These are phyloP conservation scores for Aspergillus ruber DNA, from an alignment of 2,329 filamentous ascomycete genomes.

Conservation along the genomic window DNA sequence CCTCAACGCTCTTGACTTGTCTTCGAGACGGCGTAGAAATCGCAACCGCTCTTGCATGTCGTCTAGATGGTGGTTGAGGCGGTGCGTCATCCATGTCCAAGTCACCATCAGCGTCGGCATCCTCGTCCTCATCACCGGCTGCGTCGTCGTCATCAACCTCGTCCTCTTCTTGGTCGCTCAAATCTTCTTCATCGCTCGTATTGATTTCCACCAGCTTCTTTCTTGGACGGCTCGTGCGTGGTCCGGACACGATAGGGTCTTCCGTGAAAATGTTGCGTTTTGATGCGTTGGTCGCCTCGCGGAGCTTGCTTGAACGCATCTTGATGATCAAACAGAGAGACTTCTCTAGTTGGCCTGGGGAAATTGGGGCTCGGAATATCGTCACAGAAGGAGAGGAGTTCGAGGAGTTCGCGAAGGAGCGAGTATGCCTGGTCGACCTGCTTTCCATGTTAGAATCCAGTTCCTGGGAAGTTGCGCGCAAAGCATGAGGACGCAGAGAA, in stretches of 20 bases:
- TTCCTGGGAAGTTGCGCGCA: constrained; percentile 20
- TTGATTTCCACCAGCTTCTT: constrained; percentile 41
- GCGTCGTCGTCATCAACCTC: constrained; percentile 34
- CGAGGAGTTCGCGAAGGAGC: constrained; percentile 18
- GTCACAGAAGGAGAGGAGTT: constrained; percentile 27
- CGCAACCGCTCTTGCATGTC: constrained; percentile 31
- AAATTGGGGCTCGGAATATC: constrained; percentile 29
- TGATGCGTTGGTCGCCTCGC: constrained; percentile 37
- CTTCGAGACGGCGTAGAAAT: constrained; percentile 25
- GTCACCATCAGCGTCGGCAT: constrained; percentile 30
- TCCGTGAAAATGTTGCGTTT: constrained; percentile 42
- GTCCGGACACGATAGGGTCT: constrained; percentile 40
- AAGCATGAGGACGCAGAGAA: constrained; percentile 31
- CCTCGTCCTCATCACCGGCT: constrained; percentile 27
- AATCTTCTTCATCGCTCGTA: constrained; percentile 44
- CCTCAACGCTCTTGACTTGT: constrained; percentile 39
- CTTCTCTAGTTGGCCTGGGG: constrained; percentile 31
- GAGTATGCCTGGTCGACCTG: constrained; percentile 33
- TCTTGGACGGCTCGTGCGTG: constrained; percentile 40
- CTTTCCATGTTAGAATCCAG: constrained; percentile 29
- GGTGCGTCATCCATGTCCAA: constrained; percentile 43
- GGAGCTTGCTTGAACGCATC: constrained; percentile 45
- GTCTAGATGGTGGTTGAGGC: constrained; percentile 32
- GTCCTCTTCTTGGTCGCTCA: constrained; percentile 40
- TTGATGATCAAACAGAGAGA: constrained; percentile 45